These are phyloP conservation scores for Vigna trinervia DNA, from an alignment of 306 rosid genomes.

Conservation along the genomic window DNA sequence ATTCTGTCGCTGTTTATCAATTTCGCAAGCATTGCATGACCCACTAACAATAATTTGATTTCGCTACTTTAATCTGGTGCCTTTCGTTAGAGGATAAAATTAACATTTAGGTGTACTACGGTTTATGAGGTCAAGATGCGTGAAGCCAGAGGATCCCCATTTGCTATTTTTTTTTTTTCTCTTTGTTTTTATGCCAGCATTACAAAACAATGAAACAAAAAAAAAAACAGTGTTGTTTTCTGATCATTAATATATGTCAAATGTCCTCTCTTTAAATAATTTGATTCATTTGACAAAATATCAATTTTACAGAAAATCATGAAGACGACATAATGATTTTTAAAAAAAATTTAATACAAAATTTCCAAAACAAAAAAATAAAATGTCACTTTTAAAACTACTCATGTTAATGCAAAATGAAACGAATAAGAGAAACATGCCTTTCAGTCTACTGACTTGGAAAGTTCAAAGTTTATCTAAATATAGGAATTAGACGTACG, in stretches of 20 bases:
- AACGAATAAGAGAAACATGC: not conserved
- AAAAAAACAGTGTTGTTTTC: not conserved
- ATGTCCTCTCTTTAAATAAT: no score
- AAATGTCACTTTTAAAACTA: not conserved
- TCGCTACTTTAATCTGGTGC: constrained; percentile 31
- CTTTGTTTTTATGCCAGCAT: not conserved
- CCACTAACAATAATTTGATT: constrained; percentile 46
- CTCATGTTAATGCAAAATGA: not conserved
- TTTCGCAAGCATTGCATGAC: constrained; percentile 29
- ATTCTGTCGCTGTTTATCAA: constrained; percentile 20
- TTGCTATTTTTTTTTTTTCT: not conserved
- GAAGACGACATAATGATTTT: not conserved
- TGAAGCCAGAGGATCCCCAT: not conserved
- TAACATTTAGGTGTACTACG: not conserved
- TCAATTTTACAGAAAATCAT: not conserved
- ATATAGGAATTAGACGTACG: not conserved
- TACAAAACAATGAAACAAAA: not conserved
- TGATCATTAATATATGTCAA: not conserved
- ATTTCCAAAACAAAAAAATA: not conserved
- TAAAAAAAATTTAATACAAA: not conserved
- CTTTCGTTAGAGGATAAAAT: not conserved
- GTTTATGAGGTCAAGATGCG: not conserved
- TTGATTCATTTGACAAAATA: no score
- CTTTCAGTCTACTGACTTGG: not conserved
- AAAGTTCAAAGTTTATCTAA: not conserved